phyloP scores from a whole-genome alignment of 2,329 filamentous ascomycete species.

The Pseudocercospora vitis region DNA sequence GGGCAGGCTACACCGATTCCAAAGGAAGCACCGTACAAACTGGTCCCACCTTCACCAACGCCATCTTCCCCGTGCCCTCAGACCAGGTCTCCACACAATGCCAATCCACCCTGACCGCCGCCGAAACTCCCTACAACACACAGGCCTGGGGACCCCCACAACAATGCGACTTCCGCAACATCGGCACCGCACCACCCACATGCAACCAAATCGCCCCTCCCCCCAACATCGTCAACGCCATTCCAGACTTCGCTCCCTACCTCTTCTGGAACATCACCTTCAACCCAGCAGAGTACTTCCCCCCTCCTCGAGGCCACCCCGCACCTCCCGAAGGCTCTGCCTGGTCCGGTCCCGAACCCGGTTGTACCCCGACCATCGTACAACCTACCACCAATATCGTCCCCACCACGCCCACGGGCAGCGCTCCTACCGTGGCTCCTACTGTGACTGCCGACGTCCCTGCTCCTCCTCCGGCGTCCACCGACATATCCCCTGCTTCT shows the following conservation, averaged over 20 bases:
- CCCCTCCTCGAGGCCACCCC: conserved; percentile 1
- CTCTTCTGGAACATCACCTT: conserved; percentile 10
- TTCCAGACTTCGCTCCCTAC: conserved; percentile 12
- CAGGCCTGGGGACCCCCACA: conserved; percentile 2
- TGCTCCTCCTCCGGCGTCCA: neutral
- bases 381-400: conserved; percentile 9
- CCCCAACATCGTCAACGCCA: conserved; percentile 6
- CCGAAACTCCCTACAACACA: neutral
- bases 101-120: neutral
- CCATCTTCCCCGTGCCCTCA: conserved; percentile 28
- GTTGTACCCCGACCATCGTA: conserved; percentile 7
- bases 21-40: conserved; percentile 12
- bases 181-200: neutral
- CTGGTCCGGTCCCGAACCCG: neutral
- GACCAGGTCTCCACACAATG: conserved; percentile 29
- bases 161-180: conserved; percentile 3
- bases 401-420: conserved; percentile 5
- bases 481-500: neutral
- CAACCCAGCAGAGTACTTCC: conserved; percentile 5
- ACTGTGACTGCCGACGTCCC: neutral
- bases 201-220: conserved; percentile 15
- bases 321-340: neutral
- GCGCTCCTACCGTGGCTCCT: neutral
- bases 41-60: conserved; percentile 29
- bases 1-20: conserved; percentile 15